These are phyloP conservation scores for Trichosporon sp. DNA, from an alignment of 1,284 basidiomycete genomes.

Conservation along the genomic window DNA sequence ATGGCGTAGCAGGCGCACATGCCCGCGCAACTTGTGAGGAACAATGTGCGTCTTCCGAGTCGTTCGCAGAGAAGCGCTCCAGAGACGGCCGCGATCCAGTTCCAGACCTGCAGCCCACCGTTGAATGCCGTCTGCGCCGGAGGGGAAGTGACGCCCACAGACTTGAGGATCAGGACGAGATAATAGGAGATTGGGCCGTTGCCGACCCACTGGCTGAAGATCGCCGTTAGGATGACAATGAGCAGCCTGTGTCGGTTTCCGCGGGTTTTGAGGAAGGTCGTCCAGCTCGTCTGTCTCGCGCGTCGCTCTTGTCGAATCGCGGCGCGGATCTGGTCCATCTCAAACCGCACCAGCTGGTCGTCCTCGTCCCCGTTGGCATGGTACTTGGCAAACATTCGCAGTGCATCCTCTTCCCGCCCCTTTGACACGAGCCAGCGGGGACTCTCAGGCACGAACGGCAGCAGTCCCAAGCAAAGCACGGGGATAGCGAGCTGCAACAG, in stretches of 20 bases:
- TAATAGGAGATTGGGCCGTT: slow-evolving; percentile 29
- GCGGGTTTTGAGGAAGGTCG: slow-evolving; percentile 41
- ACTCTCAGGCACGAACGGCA: slow-evolving; percentile 29
- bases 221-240: slow-evolving; percentile 58
- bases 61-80: slow-evolving; percentile 21
- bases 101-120: slow-evolving; percentile 29
- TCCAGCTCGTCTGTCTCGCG: slow-evolving; percentile 19
- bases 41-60: slow-evolving; percentile 25
- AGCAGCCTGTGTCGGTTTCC: slow-evolving; percentile 59
- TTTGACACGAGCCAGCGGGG: slow-evolving; percentile 27
- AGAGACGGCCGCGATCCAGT: slow-evolving; percentile 22
- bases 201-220: slow-evolving; percentile 39
- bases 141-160: slow-evolving; percentile 30
- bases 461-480: slow-evolving; percentile 2
- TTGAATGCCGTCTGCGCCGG: slow-evolving; percentile 32
- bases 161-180: slow-evolving; percentile 27
- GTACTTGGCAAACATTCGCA: slow-evolving; percentile 40
- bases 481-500: slow-evolving; percentile 36
- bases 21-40: slow-evolving; percentile 23
- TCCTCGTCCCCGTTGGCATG: slow-evolving; percentile 39
- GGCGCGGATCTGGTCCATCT: slow-evolving; percentile 38
- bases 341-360: slow-evolving; percentile 37
- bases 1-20: slow-evolving; percentile 25
- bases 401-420: slow-evolving; percentile 42
- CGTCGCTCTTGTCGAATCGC: slow-evolving; percentile 61